These are phyloP conservation scores for Agapanthus africanus DNA, from an alignment of 106 monocot species.

Conservation along the genomic window DNA sequence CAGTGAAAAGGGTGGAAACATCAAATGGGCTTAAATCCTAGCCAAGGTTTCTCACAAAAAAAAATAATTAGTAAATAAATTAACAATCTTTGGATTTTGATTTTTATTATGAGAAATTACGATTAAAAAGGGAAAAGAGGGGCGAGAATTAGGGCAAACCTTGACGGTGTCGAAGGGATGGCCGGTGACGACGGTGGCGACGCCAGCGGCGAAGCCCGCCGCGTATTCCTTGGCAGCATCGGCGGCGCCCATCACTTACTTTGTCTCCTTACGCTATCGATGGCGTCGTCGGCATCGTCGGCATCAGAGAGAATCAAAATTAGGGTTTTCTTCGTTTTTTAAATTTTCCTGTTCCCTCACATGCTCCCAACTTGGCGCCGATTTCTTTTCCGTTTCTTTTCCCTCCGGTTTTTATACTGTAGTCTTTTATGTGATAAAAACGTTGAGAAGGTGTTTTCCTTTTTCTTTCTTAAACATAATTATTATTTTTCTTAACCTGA, in stretches of 20 bases:
- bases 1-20: too few species aligned
- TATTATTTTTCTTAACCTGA: too few species aligned
- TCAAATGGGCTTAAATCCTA: background rate
- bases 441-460: too few species aligned
- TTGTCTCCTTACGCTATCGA: background rate
- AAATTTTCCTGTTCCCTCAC: too few species aligned
- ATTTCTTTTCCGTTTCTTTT: background rate
- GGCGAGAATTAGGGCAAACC: constrained; percentile 30
- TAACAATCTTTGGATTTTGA: too few species aligned
- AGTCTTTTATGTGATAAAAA: too few species aligned
- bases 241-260: background rate
- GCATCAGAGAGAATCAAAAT: background rate
- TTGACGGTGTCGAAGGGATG: constrained; percentile 98
- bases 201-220: constrained; percentile 73
- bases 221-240: constrained; percentile 50
- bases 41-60: too few species aligned
- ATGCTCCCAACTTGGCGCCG: background rate
- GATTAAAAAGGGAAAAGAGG: background rate
- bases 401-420: too few species aligned
- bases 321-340: background rate
- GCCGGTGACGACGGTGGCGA: constrained; percentile 75
- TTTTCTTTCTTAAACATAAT: too few species aligned
- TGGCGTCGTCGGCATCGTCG: background rate
- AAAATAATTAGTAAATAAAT: too few species aligned
- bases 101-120: background rate